Conservation (phyloP, 345 rosid genomes). For the Hypericum perforatum region DNA sequence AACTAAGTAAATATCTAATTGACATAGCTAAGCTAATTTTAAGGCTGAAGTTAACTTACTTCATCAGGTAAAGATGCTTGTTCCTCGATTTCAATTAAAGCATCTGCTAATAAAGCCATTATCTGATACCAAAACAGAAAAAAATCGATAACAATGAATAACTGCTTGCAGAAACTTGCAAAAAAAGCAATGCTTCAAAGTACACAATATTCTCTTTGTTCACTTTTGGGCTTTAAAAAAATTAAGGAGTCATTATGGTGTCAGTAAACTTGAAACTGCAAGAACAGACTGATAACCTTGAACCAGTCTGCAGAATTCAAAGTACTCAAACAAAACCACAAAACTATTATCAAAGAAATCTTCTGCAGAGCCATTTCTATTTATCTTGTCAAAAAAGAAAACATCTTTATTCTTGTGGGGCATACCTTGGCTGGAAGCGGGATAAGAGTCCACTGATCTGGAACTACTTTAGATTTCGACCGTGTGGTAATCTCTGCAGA, state of each 20-base stretch:
- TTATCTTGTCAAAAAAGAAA: neutral
- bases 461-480: slow-evolving; percentile 72
- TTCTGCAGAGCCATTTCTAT: too few relatives aligned
- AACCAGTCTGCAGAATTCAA: too few relatives aligned
- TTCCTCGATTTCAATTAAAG: slow-evolving; percentile 73
- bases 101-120: slow-evolving; percentile 63
- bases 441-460: slow-evolving; percentile 70
- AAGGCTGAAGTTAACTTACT: slow-evolving; percentile 29
- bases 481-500: slow-evolving; percentile 77
- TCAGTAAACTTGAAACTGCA: too few relatives aligned
- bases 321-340: too few relatives aligned
- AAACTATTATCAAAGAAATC: too few relatives aligned
- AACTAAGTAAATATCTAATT: too few relatives aligned
- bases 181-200: neutral
- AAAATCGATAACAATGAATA: neutral
- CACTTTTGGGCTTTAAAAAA: too few relatives aligned
- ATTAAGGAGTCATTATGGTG: too few relatives aligned
- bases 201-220: too few relatives aligned
- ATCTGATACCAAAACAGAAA: slow-evolving; percentile 38
- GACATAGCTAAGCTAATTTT: neutral
- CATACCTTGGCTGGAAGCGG: slow-evolving; percentile 74
- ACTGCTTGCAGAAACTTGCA: neutral
- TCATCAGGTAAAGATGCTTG: slow-evolving; percentile 49
- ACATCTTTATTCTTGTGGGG: neutral
- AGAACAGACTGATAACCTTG: too few relatives aligned